These are phyloP conservation scores for Xylariales sp. DNA, from an alignment of 2,329 filamentous ascomycete genomes.

Conservation along the genomic window DNA sequence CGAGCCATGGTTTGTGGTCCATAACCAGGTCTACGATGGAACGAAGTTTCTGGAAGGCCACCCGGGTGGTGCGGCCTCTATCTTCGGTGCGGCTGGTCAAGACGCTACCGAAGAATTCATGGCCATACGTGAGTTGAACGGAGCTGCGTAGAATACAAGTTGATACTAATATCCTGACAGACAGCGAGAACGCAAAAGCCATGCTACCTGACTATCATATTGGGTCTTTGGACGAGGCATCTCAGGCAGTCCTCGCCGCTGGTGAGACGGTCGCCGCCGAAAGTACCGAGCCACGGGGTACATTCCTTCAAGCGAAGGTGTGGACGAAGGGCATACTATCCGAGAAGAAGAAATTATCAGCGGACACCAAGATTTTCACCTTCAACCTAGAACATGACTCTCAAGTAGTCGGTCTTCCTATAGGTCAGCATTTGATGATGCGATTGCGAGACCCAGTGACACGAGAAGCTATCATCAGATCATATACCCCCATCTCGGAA, in stretches of 20 bases:
- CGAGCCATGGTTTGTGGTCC: conserved; percentile 81
- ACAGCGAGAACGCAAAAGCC: conserved; percentile 84
- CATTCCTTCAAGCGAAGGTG: conserved; percentile 65
- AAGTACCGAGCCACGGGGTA: conserved; percentile 39
- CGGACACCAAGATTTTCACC: conserved; percentile 76
- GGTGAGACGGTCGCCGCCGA: conserved; percentile 29
- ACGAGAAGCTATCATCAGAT: conserved; percentile 70
- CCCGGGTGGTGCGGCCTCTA: conserved; percentile 81
- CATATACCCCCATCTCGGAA: conserved; percentile 80
- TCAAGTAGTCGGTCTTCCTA: conserved; percentile 71
- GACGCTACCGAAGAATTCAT: conserved; percentile 87
- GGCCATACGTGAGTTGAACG: conserved; percentile 80
- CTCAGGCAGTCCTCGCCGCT: conserved; percentile 48
- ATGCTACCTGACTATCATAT: conserved; percentile 89
- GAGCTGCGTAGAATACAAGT: too few relatives aligned
- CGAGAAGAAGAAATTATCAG: conserved; percentile 65
- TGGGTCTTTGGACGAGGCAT: conserved; percentile 64
- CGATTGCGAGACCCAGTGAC: conserved; percentile 69
- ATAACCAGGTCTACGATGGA: conserved; percentile 86
- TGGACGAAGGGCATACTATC: conserved; percentile 73
- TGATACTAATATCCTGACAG: too few relatives aligned
- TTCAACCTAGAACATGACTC: conserved; percentile 69
- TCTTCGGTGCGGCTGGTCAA: conserved; percentile 73
- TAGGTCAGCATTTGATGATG: conserved; percentile 84
- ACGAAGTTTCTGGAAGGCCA: conserved; percentile 75